These are phyloP conservation scores for Trichoderma orchidacearum DNA, from an alignment of 495 filamentous ascomycete species.

Conservation along the genomic window DNA sequence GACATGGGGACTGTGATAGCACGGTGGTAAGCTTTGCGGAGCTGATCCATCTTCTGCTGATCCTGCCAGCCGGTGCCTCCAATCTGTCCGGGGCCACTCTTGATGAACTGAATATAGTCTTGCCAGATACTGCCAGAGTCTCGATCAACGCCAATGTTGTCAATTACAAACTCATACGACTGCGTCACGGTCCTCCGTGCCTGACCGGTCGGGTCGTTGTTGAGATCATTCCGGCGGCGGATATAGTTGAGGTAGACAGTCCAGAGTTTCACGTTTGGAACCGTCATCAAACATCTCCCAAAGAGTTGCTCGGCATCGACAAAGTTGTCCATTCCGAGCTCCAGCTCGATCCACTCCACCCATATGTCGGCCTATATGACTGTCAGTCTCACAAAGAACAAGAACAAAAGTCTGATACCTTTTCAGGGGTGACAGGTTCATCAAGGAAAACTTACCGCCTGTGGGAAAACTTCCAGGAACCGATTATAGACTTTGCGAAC, in stretches of 20 bases:
- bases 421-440: not conserved
- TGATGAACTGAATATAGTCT: slow-evolving; percentile 86
- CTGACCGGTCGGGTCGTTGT: slow-evolving; percentile 53
- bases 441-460: slow-evolving; percentile 80
- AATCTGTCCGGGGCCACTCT: slow-evolving; percentile 65
- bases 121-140: slow-evolving; percentile 85
- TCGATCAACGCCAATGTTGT: slow-evolving; percentile 80
- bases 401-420: not conserved
- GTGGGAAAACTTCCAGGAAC: slow-evolving; percentile 77
- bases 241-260: slow-evolving; percentile 90
- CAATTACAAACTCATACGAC: slow-evolving; percentile 83
- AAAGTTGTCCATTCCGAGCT: slow-evolving; percentile 69
- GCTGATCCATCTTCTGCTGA: slow-evolving; percentile 88
- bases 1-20: slow-evolving; percentile 74
- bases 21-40: slow-evolving; percentile 82
- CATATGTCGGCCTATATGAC: slow-evolving; percentile 67
- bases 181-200: slow-evolving; percentile 64
- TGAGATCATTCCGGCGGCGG: slow-evolving; percentile 78
- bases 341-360: slow-evolving; percentile 76
- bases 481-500: slow-evolving; percentile 69
- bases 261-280: slow-evolving; percentile 78
- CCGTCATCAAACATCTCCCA: slow-evolving; percentile 51
- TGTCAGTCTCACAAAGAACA: slow-evolving; percentile 2
- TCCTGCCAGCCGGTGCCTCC: slow-evolving; percentile 89
- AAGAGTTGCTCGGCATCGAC: slow-evolving; percentile 70